Base-by-base conservation (phyloP, 176 grass and related monocot genomes). In the Oryza officinalis region DNA sequence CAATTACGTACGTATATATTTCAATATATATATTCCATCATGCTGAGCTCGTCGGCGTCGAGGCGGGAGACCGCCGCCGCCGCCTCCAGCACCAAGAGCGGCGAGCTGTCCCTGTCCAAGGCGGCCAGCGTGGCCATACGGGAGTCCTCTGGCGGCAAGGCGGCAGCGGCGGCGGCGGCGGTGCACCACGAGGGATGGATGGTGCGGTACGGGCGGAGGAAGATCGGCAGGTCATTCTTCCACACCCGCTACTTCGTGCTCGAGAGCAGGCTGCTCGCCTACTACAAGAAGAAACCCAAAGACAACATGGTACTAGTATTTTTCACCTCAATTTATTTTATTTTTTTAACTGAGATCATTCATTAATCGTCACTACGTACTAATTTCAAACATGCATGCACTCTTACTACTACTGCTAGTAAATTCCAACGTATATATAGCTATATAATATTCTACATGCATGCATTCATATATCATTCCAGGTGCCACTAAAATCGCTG, bases 241-340 rank as follows among this genome's bases (percentile, higher is more conserved):
- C 95, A 92, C 72, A 90, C 82, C 3, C 79, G 95, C 0, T 97
- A 97, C 61, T 97, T 97, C 49, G 83, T 82, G 20, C 88, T 98
- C 14, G 96, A 94, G 72, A 18, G 14, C 72, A 87, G 80, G 75
- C 70, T 88, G 52, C 93, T 98, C 72, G 85, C 93, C 2, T 98
- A 98, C 90, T 95, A 94, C 89, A 98, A 98, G 87, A 98, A 86
- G 87, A 90, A 98, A 63, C 96, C 96, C 49, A 93, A 86, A 54
- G 93, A 94, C 83, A 98, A 79, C 72, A 90, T 88, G 96, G 93
- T 98, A 28, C 35, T 6, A 5, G 35, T 32, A 32, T 32, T 32
- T 37, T 37, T 37, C 35, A 37, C 35, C 35, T 37, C n/a, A 5
- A 37, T 30, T 2, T 1, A 30, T 30, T 2, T 1, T 1, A 37